phyloP scores from a whole-genome alignment of 2,329 filamentous ascomycete species.

The Aureobasidium pullulans region DNA sequence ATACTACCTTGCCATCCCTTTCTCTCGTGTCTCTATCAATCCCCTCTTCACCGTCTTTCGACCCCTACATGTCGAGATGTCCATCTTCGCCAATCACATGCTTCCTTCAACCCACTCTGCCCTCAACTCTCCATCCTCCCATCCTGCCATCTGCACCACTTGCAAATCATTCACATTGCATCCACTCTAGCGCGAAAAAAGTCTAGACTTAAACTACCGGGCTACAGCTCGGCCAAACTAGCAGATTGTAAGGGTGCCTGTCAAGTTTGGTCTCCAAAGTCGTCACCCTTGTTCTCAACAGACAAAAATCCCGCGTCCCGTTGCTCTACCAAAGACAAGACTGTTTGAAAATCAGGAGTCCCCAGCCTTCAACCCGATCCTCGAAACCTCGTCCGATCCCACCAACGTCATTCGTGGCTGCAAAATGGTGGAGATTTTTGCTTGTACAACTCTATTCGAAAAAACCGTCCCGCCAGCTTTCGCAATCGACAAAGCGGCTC shows the following conservation, averaged over 20 bases:
- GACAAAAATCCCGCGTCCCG: slow-evolving; percentile 8
- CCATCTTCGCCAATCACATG: slow-evolving; percentile 8
- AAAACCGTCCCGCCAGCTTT: neutral
- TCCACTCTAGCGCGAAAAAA: slow-evolving; percentile 1
- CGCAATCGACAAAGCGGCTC: neutral
- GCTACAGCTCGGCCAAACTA: slow-evolving; percentile 9
- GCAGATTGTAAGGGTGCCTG: slow-evolving; percentile 9
- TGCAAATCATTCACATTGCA: slow-evolving; percentile 3
- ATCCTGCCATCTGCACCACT: slow-evolving; percentile 2
- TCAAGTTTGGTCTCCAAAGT: slow-evolving; percentile 2
- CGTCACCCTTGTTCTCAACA: neutral
- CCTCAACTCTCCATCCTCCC: neutral
- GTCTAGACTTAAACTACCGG: slow-evolving; percentile 8
- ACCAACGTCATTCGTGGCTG: slow-evolving; percentile 8
- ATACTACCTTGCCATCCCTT: neutral
- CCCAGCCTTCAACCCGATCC: slow-evolving; percentile 10
- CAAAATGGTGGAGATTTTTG: slow-evolving; percentile 8
- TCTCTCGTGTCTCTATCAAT: neutral
- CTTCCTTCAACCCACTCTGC: slow-evolving; percentile 1
- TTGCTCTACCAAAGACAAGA: neutral
- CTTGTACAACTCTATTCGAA: slow-evolving; percentile 8
- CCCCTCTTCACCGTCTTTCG: neutral
- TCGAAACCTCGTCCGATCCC: neutral
- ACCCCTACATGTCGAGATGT: neutral
- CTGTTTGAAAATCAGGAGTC: slow-evolving; percentile 1